A percentile compares a stretch with the other conserved stretches of the same genome.
Evolutionary conservation across 225 moss, liverwort and hornwort species (phyloP).

Genomic region (Physcomitrium patens): DNA sequence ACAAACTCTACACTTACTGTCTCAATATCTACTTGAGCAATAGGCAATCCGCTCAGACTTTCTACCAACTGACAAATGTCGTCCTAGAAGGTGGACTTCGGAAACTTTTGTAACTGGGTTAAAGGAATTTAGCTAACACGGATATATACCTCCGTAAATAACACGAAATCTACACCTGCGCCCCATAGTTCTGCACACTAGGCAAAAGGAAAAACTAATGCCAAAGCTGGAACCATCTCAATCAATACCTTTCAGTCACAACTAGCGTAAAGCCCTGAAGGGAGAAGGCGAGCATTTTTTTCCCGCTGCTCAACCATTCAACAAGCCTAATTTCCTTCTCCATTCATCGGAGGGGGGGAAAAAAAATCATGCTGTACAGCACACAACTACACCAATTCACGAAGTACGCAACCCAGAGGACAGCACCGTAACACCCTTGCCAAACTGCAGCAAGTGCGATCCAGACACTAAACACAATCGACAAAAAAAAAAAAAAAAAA

Average conservation of each 20-base stretch:
- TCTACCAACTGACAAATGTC: background rate
- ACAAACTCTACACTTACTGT: background rate
- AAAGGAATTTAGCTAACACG: background rate
- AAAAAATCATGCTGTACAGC: background rate
- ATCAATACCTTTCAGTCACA: background rate
- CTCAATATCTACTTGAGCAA: background rate
- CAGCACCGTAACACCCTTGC: background rate
- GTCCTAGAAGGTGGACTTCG: background rate
- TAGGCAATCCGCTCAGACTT: background rate
- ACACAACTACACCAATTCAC: slow-evolving; percentile 5
- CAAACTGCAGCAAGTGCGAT: background rate
- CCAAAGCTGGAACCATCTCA: background rate
- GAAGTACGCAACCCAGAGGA: background rate
- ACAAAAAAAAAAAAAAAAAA: too few relatives aligned
- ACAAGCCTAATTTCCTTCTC: background rate
- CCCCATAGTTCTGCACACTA: background rate
- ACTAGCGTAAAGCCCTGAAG: background rate
- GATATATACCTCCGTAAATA: background rate
- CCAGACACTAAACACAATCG: background rate
- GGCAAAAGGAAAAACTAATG: background rate
- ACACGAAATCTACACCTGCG: background rate
- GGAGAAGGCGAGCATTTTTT: background rate
- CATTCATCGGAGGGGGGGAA: background rate
- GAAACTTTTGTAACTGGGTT: slow-evolving; percentile 6
- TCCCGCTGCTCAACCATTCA: slow-evolving; percentile 18